Percentiles rank a stretch among this genome's conserved stretches.
Evolutionary conservation across 139 green algal genomes (phyloP).

Genomic region (Volvox reticuliferus): DNA sequence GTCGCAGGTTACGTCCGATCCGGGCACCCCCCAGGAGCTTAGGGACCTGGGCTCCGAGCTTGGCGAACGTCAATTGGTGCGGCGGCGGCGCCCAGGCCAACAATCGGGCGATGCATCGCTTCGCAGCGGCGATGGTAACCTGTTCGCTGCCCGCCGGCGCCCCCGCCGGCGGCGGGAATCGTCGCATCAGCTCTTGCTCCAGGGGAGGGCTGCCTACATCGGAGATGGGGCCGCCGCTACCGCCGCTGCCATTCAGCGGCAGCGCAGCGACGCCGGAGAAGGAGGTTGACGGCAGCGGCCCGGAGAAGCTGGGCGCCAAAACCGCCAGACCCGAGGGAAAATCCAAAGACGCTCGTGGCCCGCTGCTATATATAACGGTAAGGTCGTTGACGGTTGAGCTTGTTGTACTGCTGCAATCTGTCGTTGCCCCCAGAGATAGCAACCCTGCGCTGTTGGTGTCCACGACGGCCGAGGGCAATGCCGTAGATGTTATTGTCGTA

Average conservation of each 20-base stretch:
- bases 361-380: no score
- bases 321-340: neutral
- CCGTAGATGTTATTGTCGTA: neutral
- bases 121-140: slow-evolving; percentile 28
- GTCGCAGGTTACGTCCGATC: slow-evolving; percentile 38
- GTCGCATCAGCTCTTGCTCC: slow-evolving; percentile 38
- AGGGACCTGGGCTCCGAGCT: slow-evolving; percentile 46
- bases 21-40: slow-evolving; percentile 39
- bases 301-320: neutral
- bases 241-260: neutral
- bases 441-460: neutral
- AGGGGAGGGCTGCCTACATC: slow-evolving; percentile 7
- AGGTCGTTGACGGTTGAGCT: no score
- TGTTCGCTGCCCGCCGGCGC: neutral
- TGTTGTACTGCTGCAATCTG: no score
- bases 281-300: neutral
- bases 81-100: slow-evolving; percentile 46
- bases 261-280: neutral
- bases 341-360: no score
- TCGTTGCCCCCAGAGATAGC: no score
- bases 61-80: slow-evolving; percentile 44
- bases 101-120: slow-evolving; percentile 45
- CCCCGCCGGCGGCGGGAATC: slow-evolving; percentile 2
- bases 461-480: neutral
- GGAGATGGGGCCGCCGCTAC: neutral